These are phyloP conservation scores for Ascoidea rubescens DNA, from an alignment of 805 yeast species.

Conservation along the genomic window DNA sequence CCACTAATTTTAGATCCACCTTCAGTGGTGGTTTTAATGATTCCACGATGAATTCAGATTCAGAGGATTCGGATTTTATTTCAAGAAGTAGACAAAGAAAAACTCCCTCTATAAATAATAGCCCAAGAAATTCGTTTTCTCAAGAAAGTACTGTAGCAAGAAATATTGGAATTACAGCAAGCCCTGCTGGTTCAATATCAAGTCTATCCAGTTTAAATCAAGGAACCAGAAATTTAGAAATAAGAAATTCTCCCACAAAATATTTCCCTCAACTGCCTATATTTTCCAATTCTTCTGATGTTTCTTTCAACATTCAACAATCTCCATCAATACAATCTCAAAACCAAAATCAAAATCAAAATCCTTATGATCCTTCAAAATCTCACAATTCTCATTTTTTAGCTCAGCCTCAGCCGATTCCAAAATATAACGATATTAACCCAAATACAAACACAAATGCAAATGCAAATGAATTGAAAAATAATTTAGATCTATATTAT, in stretches of 20 bases:
- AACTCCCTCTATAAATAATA: too few relatives aligned
- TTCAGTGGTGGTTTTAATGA: not conserved
- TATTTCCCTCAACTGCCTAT: not conserved
- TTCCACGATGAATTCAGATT: not conserved
- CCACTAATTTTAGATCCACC: not conserved
- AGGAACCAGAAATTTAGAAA: not conserved
- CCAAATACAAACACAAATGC: not conserved
- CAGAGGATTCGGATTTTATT: not conserved
- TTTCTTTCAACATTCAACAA: slow-evolving; percentile 1
- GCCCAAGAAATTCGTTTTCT: not conserved
- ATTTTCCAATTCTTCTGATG: not conserved
- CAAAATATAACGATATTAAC: too few relatives aligned
- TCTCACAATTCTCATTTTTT: not conserved
- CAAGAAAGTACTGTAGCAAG: not conserved
- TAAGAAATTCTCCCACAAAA: not conserved
- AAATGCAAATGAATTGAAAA: slow-evolving; percentile 9
- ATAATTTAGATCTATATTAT: slow-evolving; percentile 22
- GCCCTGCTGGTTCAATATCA: not conserved
- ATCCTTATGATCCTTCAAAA: not conserved
- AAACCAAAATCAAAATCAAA: slow-evolving; percentile 3
- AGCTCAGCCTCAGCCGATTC: not conserved
- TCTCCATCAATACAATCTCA: slow-evolving; percentile 1
- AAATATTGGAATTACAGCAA: not conserved
- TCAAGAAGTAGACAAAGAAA: not conserved
- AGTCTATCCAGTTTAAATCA: not conserved